Percentiles rank a stretch among this genome's conserved stretches.
These are phyloP conservation scores for Flammula alnicola DNA, from an alignment of 1,284 basidiomycete species.

Conservation along the genomic window DNA sequence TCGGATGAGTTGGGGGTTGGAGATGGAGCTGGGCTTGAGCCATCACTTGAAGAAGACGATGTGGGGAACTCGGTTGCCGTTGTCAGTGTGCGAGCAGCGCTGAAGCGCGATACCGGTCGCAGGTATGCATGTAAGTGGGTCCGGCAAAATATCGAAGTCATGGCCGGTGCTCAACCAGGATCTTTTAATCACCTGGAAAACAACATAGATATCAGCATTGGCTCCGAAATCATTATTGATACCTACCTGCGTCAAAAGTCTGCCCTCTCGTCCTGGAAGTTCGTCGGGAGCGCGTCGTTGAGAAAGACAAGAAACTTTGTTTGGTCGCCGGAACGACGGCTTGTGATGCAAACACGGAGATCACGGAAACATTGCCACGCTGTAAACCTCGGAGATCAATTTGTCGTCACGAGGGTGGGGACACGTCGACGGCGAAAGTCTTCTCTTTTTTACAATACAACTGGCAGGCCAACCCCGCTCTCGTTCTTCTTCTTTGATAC, in stretches of 20 bases:
- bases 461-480: background rate
- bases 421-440: background rate
- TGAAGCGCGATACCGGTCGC: conserved; percentile 10
- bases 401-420: background rate
- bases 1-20: background rate
- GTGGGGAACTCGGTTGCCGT: background rate
- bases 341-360: too few relatives aligned
- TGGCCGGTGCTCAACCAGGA: too few relatives aligned
- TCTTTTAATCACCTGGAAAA: too few relatives aligned
- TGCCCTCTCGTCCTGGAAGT: background rate
- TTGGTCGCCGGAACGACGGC: background rate
- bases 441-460: background rate
- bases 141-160: conserved; percentile 7
- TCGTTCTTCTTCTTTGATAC: background rate
- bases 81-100: conserved; percentile 13
- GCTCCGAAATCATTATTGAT: background rate
- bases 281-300: background rate
- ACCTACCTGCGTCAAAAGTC: background rate
- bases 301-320: background rate
- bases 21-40: too few relatives aligned
- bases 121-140: conserved; percentile 9
- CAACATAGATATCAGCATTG: background rate
- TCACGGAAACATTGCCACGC: background rate
- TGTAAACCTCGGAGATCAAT: background rate
- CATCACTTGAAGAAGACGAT: background rate